phyloP scores from a whole-genome alignment of 768 basidiomycete genomes.

The Phaffia australis region DNA sequence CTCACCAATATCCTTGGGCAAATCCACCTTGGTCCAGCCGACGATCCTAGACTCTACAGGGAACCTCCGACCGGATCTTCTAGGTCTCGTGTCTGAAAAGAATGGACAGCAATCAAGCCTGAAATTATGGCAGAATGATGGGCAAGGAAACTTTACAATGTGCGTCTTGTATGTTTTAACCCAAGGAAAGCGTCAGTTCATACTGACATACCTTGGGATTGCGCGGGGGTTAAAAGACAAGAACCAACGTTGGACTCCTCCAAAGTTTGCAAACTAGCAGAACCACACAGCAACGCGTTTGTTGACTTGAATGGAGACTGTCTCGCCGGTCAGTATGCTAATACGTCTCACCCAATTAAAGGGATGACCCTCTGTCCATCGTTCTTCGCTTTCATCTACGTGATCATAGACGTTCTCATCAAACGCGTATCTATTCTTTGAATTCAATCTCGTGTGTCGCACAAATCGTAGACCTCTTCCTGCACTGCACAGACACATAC shows the following conservation, averaged over 20 bases:
- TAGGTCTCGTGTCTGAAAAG: slow-evolving; percentile 49
- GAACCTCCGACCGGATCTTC: slow-evolving; percentile 76
- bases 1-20: neutral
- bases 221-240: neutral
- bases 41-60: slow-evolving; percentile 78
- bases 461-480: slow-evolving; percentile 62
- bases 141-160: slow-evolving; percentile 61
- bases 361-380: too few species aligned
- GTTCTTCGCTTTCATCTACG: too few species aligned
- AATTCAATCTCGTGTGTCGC: neutral
- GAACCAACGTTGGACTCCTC: slow-evolving; percentile 38
- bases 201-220: neutral
- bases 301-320: slow-evolving; percentile 94
- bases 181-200: neutral
- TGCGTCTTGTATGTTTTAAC: slow-evolving; percentile 38
- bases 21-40: slow-evolving; percentile 62
- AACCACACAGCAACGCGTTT: slow-evolving; percentile 88
- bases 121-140: slow-evolving; percentile 65
- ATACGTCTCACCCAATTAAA: neutral
- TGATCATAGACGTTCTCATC: too few species aligned
- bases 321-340: slow-evolving; percentile 55
- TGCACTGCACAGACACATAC: slow-evolving; percentile 63
- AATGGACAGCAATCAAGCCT: slow-evolving; percentile 42
- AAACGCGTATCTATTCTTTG: neutral
- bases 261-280: slow-evolving; percentile 55